Evolutionary conservation across 495 filamentous ascomycete genomes (phyloP).

Genomic region (Lasiosphaeris hirsuta): DNA sequence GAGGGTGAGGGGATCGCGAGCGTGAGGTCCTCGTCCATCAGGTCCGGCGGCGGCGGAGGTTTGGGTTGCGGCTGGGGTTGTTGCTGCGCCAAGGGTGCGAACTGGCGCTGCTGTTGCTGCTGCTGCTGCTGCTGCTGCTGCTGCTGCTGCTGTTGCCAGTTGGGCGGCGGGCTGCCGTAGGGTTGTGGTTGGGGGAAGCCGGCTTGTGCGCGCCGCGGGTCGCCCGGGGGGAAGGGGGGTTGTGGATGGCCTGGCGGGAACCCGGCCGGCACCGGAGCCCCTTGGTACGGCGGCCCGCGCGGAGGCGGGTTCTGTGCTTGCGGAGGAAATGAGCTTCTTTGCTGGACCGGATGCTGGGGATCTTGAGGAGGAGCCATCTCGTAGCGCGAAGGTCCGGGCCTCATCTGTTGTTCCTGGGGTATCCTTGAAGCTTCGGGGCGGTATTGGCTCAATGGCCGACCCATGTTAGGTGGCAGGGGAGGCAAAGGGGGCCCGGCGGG

Average conservation of each 20-base stretch:
- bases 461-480: conserved; percentile 32
- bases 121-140: conserved; percentile 18
- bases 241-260: conserved; percentile 25
- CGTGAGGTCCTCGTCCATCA: conserved; percentile 64
- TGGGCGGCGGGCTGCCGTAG: conserved; percentile 18
- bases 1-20: conserved; percentile 59
- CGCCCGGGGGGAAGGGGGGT: conserved; percentile 20
- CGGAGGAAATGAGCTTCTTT: neutral
- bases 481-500: conserved; percentile 32
- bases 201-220: conserved; percentile 28
- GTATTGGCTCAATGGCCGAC: conserved; percentile 29
- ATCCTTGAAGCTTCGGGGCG: conserved; percentile 11
- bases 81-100: neutral
- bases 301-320: conserved; percentile 11
- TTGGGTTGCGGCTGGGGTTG: conserved; percentile 35
- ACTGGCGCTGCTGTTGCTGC: conserved; percentile 15
- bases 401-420: conserved; percentile 26
- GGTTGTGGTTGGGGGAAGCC: conserved; percentile 26
- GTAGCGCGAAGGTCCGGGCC: conserved; percentile 38
- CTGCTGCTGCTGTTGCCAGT: conserved; percentile 24
- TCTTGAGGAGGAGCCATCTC: conserved; percentile 38
- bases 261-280: conserved; percentile 27
- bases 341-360: neutral
- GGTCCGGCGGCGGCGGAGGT: conserved; percentile 60
- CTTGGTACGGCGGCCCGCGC: conserved; percentile 25